Base-by-base conservation (phyloP, 768 basidiomycete species). In the Amanita subjunquillea region DNA sequence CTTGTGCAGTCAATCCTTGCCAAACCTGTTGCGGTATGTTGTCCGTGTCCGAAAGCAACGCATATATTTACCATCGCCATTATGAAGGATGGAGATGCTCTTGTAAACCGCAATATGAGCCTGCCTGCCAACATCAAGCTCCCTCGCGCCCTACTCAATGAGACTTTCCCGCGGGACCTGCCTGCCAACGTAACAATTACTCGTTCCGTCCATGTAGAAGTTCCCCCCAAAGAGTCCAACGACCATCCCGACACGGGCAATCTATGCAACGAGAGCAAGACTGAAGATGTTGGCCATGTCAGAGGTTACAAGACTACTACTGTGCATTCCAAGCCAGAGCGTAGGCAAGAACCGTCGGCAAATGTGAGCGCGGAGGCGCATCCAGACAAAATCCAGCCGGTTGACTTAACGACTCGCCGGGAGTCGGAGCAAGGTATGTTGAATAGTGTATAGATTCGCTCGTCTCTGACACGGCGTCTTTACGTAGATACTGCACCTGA, bases 1-100 rank as follows among this genome's bases (percentile, higher is more conserved):
- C 50, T 63, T 41, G 34, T 61, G 13, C 54, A 32, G n/a, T 46
- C 54, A 27, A 55, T 57, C 17, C 54, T 55, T 34, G 64, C 62
- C 12, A 57, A 61, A 6, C 64, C 65, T 20, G 42, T 62, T 48
- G 22, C 17, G 20, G 50, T 51, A 51, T 34, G 50, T 29, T 27
- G 32, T 41, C 29, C 22, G 9, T 6, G 3, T 6, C 13, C n/a
- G 3, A 17, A 25, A 20, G 0, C 39, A n/a, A 30, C 12, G 15
- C 27, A 29, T 50, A 13, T 29, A 27, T 3, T 50, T 17, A 41
- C 25, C 22, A 9, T 25, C n/a, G n/a, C n/a, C 25, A 6, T 50
- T 37, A 25, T 15, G 9, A 36, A 48, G 46, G 46, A 45, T 30
- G 23, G 29, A 7, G 29, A 48, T 22, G 30, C 34, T 8, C 25